phyloP scores from a whole-genome alignment of 768 basidiomycete genomes.

The Botryobasidium botryosum region DNA sequence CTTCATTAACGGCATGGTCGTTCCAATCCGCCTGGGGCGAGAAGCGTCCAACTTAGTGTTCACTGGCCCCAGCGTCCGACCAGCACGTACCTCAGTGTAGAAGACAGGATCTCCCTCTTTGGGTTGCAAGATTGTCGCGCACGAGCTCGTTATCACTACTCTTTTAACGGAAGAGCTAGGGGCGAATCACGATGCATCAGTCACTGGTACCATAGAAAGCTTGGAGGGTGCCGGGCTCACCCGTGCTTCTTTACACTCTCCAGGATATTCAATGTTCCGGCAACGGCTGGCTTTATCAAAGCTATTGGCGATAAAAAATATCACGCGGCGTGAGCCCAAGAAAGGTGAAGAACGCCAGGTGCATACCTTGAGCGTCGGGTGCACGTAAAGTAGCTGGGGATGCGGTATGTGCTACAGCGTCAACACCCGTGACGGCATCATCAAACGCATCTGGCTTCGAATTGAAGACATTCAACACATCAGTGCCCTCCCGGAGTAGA shows the following conservation, averaged over 20 bases:
- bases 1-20: conserved; percentile 13
- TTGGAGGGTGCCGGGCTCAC: conserved; percentile 1
- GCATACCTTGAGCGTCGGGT: conserved; percentile 8
- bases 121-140: neutral
- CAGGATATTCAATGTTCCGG: conserved; percentile 22
- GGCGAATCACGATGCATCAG: no score
- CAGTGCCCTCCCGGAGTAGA: neutral
- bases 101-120: conserved; percentile 11
- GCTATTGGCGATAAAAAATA: no score
- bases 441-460: conserved; percentile 20
- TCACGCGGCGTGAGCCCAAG: neutral
- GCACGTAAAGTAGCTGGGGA: conserved; percentile 18
- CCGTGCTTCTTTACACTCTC: conserved; percentile 18
- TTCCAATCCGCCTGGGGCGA: conserved; percentile 32
- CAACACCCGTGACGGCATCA: conserved; percentile 25
- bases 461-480: neutral
- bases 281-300: conserved; percentile 23
- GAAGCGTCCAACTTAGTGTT: conserved; percentile 14
- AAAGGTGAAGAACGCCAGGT: neutral
- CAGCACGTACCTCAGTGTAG: conserved; percentile 14
- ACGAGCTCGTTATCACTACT: neutral
- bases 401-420: conserved; percentile 21
- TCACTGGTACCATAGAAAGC: neutral
- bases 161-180: conserved; percentile 1
- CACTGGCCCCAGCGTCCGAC: neutral